Evolutionary conservation across 2,329 filamentous ascomycete genomes (phyloP).

Genomic region (Penicillium sp.): DNA sequence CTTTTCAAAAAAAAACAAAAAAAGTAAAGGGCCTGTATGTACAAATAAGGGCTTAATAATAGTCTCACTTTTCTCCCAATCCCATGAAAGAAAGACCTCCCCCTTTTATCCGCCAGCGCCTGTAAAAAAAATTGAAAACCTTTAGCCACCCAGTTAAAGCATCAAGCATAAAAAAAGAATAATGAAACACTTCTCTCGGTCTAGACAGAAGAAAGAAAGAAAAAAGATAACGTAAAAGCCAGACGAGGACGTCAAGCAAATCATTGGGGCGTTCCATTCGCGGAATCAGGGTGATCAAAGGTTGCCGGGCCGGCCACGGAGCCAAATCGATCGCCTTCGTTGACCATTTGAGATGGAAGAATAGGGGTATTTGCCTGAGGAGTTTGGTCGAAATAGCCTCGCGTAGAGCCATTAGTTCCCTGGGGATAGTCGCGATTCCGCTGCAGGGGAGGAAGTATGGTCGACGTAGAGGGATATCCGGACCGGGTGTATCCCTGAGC

Average conservation of each 20-base stretch:
- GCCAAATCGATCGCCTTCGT: conserved; percentile 35
- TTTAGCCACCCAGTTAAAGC: conserved; percentile 24
- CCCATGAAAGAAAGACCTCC: conserved; percentile 14
- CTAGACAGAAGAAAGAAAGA: conserved; percentile 31
- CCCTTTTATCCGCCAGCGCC: conserved; percentile 21
- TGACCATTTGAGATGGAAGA: conserved; percentile 36
- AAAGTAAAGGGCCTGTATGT: conserved; percentile 25
- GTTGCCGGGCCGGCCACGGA: conserved; percentile 24
- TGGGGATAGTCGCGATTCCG: conserved; percentile 32
- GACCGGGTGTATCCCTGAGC: conserved; percentile 36
- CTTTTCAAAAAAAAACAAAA: neutral
- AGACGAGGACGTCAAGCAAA: conserved; percentile 8
- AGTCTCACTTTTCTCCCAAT: conserved; percentile 16
- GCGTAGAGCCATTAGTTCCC: conserved; percentile 26
- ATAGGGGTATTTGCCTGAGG: conserved; percentile 35
- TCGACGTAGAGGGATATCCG: conserved; percentile 34
- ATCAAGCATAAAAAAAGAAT: conserved; percentile 15
- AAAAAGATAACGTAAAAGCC: conserved; percentile 5
- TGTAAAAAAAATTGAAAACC: conserved; percentile 17
- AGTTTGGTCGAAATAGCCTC: conserved; percentile 35
- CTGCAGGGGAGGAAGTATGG: conserved; percentile 38
- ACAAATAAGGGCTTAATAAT: conserved; percentile 26
- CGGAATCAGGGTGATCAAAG: conserved; percentile 33
- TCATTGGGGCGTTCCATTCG: conserved; percentile 35
- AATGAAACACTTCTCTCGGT: conserved; percentile 25